Conservation (phyloP, 352 stramenopile species). For the Phytophthora citrophthora region DNA sequence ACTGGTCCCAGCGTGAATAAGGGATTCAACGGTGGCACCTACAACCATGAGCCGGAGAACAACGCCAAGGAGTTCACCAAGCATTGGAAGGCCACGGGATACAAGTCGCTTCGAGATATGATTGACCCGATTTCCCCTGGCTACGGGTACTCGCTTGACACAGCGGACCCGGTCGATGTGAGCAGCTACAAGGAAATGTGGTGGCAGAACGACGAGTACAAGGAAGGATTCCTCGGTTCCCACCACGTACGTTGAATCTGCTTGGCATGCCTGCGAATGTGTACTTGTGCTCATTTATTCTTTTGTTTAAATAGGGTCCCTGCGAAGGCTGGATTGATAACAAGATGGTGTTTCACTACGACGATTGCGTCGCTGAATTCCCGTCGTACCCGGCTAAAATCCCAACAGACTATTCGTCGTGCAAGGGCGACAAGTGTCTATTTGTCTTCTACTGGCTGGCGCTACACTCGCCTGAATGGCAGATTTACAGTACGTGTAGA, state of each 20-base stretch:
- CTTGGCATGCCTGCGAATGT: no score
- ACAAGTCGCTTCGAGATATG: constrained; percentile 46
- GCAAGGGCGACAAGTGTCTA: constrained; percentile 46
- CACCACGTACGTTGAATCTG: constrained; percentile 39
- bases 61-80: constrained; percentile 41
- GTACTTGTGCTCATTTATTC: background rate
- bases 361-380: constrained; percentile 53
- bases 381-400: constrained; percentile 47
- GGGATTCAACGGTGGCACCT: constrained; percentile 35
- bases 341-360: constrained; percentile 45
- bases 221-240: constrained; percentile 43
- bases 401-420: constrained; percentile 49
- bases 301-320: constrained; percentile 27
- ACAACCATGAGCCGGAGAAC: constrained; percentile 39
- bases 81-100: constrained; percentile 35
- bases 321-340: constrained; percentile 59
- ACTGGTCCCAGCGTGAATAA: constrained; percentile 39
- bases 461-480: constrained; percentile 42
- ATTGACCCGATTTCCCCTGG: constrained; percentile 37
- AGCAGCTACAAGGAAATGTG: constrained; percentile 36
- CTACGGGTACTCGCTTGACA: constrained; percentile 39
- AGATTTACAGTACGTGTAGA: constrained; percentile 46
- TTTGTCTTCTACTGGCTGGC: constrained; percentile 62
- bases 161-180: constrained; percentile 37
- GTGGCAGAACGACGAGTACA: constrained; percentile 53